Conservation (phyloP, 2,329 filamentous ascomycete genomes). For the Fusarium sp. region DNA sequence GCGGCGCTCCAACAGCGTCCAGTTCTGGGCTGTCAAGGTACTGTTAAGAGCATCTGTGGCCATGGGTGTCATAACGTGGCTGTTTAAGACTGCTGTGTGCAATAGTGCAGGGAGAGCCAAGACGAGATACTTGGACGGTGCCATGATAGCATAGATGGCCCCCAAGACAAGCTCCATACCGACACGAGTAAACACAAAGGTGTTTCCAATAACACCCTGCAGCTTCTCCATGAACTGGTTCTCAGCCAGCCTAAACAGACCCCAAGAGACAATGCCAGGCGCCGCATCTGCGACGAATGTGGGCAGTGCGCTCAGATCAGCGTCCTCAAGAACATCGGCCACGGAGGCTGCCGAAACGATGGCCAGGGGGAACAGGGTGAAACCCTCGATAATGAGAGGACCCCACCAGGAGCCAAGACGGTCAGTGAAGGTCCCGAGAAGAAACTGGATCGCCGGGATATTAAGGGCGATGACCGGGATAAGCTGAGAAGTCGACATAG, state of each 20-base stretch:
- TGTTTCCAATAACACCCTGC: conserved; percentile 66
- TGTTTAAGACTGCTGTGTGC: conserved; percentile 77
- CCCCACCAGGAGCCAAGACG: conserved; percentile 75
- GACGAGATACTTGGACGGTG: conserved; percentile 75
- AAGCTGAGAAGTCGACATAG: conserved; percentile 61
- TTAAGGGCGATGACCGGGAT: conserved; percentile 80
- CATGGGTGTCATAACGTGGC: conserved; percentile 72
- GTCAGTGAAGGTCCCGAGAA: conserved; percentile 74
- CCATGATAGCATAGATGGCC: conserved; percentile 70
- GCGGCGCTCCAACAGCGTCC: conserved; percentile 79
- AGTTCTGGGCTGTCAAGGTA: conserved; percentile 73
- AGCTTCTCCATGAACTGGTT: conserved; percentile 53
- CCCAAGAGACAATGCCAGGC: conserved; percentile 74
- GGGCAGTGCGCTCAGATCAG: conserved; percentile 66
- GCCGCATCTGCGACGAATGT: conserved; percentile 69
- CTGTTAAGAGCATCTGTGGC: conserved; percentile 72
- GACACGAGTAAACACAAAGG: conserved; percentile 74
- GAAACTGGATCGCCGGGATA: conserved; percentile 77
- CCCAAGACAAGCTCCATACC: conserved; percentile 77
- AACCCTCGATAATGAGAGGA: conserved; percentile 76
- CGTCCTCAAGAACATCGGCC: conserved; percentile 71
- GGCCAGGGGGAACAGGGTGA: conserved; percentile 78
- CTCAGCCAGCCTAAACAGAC: conserved; percentile 68
- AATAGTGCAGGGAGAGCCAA: conserved; percentile 77
- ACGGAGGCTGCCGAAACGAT: conserved; percentile 71